These are phyloP conservation scores for Leptomonas seymouri DNA, from an alignment of 208 protist genomes.

Conservation along the genomic window DNA sequence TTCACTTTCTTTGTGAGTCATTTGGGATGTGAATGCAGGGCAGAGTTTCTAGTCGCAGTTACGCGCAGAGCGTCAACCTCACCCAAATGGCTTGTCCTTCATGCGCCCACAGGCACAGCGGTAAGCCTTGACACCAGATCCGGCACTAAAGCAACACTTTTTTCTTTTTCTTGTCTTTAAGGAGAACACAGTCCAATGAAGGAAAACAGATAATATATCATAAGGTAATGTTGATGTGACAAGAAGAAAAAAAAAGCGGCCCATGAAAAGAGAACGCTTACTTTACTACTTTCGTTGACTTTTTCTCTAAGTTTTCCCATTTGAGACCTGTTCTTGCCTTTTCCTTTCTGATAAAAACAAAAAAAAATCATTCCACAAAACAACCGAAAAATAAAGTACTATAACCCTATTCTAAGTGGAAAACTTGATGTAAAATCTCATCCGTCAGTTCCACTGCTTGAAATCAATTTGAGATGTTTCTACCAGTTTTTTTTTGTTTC, in stretches of 20 bases:
- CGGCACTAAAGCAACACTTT: not conserved
- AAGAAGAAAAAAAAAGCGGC: constrained; percentile 7
- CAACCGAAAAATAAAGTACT: constrained; percentile 27
- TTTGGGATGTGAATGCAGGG: too few relatives aligned
- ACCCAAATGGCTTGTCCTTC: too few relatives aligned
- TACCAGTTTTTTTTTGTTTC: not conserved
- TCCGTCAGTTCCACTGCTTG: not conserved
- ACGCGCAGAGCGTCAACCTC: too few relatives aligned
- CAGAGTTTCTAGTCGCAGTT: too few relatives aligned
- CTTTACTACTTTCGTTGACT: constrained; percentile 2
- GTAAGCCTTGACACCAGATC: not conserved
- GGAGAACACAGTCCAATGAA: constrained; percentile 12
- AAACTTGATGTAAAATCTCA: not conserved
- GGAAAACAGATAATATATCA: constrained; percentile 3
- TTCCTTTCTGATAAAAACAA: constrained; percentile 15
- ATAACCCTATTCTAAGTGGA: constrained; percentile 27
- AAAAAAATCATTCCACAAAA: constrained; percentile 18
- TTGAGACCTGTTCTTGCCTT: constrained; percentile 10
- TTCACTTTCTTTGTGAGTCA: too few relatives aligned
- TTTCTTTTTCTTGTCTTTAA: not conserved
- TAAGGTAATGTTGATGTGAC: not conserved
- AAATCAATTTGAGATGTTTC: constrained; percentile 15
- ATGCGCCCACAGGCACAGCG: too few relatives aligned
- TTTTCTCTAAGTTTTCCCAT: not conserved
- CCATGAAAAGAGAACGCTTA: not conserved